Evolutionary conservation across 169 alveolate genomes (phyloP).

Genomic region (Eimeria falciformis): DNA sequence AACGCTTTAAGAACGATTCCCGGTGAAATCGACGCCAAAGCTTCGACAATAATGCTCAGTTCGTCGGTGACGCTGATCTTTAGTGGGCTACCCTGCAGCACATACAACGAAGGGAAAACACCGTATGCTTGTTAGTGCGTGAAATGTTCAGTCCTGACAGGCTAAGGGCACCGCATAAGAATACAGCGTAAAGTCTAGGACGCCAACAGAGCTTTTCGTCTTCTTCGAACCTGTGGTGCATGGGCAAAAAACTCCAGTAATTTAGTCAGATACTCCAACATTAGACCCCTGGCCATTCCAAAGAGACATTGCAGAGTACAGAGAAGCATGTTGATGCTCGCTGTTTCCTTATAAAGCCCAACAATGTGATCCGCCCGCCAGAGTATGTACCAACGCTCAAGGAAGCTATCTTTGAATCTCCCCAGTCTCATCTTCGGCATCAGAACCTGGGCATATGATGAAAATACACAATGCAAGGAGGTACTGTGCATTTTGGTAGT

Average conservation of each 20-base stretch:
- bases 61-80: conserved; percentile 16
- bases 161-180: no score
- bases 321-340: conserved; percentile 6
- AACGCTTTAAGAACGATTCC: neutral
- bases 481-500: no score
- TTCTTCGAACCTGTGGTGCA: no score
- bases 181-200: no score
- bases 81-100: no score
- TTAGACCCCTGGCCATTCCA: conserved; percentile 16
- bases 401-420: conserved; percentile 25
- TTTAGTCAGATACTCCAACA: conserved; percentile 47
- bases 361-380: conserved; percentile 54
- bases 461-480: neutral
- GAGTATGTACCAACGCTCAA: conserved; percentile 62
- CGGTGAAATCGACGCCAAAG: conserved; percentile 28
- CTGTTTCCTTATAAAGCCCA: conserved; percentile 38
- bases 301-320: conserved; percentile 46
- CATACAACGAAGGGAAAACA: no score
- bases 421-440: conserved; percentile 39
- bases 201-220: no score
- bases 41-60: conserved; percentile 22
- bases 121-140: no score
- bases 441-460: conserved; percentile 14
- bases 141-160: no score
- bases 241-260: no score